Base-by-base conservation (phyloP, 108 stramenopile species). In the Cyclostephanos tholiformis region DNA sequence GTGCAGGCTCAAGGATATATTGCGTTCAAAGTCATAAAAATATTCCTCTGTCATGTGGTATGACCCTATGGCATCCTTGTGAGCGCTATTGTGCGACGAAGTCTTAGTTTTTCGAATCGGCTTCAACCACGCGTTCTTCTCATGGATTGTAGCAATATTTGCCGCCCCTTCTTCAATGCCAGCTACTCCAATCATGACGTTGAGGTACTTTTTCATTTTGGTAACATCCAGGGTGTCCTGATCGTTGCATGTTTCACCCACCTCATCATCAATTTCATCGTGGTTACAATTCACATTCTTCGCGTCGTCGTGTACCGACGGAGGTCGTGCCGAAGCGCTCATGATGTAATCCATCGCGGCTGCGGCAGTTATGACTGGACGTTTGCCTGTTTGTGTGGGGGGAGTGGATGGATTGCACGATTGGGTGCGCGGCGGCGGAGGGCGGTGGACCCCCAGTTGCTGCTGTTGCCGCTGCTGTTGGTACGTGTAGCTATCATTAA, bases 391-490 rank as follows among this genome's bases (percentile, higher is more conserved):
- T 10, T 66, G 43, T 49, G 51, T 64, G 9, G 35, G 23, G 11
- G 72, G 63, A 35, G 69, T 64, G 20, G 72, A 68, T 70, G 63
- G 69, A 25, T 57, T 49, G 43, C 63, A 51, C 25, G 6, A 1
- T 26, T 26, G 2, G 16, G 69, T 23, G 36, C 72, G 72, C 9
- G 67, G 67, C 1, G 72, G 72, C 32, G 29, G 43, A 57, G 68
- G 65, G 32, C 72, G 79, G 25, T 72, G 49, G 14, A 29, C 20
- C 20, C 36, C 16, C 27, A 38, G 41, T 39, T 62, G 61, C 36
- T 69, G 68, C 17, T 69, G 52, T 16, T 68, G 68, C 12, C 83
- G 81, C 57, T 83, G 86, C 89, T 86, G 88, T 73, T 90, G 87
- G 68, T 83, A 86, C 14, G 30, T 46, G 48, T 83, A 82, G 32